Evolutionary conservation across 345 rosid species (phyloP).

Genomic region (Litchi chinensis): DNA sequence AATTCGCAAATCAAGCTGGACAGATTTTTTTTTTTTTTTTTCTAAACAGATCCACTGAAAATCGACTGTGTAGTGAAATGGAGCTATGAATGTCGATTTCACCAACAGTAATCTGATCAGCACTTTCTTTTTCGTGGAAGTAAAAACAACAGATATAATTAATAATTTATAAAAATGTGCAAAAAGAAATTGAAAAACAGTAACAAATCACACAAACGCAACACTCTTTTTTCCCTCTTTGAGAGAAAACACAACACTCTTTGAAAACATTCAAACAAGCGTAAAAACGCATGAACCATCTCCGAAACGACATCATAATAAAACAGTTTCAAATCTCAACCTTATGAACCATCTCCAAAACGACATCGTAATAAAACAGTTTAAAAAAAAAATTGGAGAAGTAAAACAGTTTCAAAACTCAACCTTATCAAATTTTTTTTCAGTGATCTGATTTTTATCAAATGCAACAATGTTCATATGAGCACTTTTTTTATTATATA

Average conservation of each 20-base stretch:
- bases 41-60: not conserved
- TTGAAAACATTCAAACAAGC: not conserved
- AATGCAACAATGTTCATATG: not conserved
- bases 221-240: too few relatives aligned
- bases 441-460: not conserved
- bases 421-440: not conserved
- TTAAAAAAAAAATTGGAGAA: too few relatives aligned
- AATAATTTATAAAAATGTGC: not conserved
- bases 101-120: not conserved
- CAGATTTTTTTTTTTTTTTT: not conserved
- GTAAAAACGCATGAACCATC: not conserved
- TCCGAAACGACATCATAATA: conserved; percentile 8
- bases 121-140: not conserved
- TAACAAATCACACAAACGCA: not conserved
- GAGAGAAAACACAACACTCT: too few relatives aligned
- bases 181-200: too few relatives aligned
- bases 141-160: not conserved
- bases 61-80: not conserved
- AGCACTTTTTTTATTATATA: too few relatives aligned
- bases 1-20: not conserved
- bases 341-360: conserved; percentile 3
- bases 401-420: conserved; percentile 13
- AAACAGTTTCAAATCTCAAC: conserved; percentile 14
- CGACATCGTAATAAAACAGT: conserved; percentile 13
- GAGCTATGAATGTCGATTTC: conserved; percentile 19